Evolutionary conservation across 306 rosid genomes (phyloP).

Genomic region (Oemleria cerasiformis): DNA sequence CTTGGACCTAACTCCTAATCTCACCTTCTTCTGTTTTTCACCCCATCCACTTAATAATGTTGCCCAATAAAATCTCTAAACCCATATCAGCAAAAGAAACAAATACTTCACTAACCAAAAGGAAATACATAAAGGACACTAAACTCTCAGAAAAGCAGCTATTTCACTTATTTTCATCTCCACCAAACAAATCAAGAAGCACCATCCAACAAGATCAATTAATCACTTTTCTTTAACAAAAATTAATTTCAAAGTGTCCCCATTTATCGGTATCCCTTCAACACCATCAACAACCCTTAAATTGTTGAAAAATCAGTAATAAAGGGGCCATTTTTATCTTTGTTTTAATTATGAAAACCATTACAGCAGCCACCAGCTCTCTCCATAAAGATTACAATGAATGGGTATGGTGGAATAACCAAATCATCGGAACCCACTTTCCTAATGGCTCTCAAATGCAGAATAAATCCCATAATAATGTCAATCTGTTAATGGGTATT

Average conservation of each 20-base stretch:
- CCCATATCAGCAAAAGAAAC: background rate
- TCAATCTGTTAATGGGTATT: slow-evolving; percentile 10
- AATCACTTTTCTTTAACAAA: slow-evolving; percentile 21
- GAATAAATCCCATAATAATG: slow-evolving; percentile 12
- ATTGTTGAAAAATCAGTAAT: slow-evolving; percentile 10
- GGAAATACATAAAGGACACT: background rate
- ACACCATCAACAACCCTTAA: slow-evolving; percentile 23
- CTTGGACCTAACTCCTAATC: slow-evolving; percentile 17
- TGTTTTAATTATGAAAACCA: slow-evolving; percentile 13
- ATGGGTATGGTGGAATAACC: slow-evolving; percentile 34
- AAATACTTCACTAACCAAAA: background rate
- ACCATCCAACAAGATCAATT: slow-evolving; percentile 6
- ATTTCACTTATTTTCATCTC: background rate
- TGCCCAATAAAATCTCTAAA: slow-evolving; percentile 1
- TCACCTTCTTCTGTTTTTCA: slow-evolving; percentile 3
- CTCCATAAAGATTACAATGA: slow-evolving; percentile 36
- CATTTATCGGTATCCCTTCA: slow-evolving; percentile 20
- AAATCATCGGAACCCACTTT: slow-evolving; percentile 29
- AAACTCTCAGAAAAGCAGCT: slow-evolving; percentile 1
- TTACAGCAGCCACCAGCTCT: slow-evolving; percentile 22
- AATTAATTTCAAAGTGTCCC: slow-evolving; percentile 7
- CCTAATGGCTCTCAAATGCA: slow-evolving; percentile 7
- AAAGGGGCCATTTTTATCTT: slow-evolving; percentile 10
- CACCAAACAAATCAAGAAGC: slow-evolving; percentile 14
- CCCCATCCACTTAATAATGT: background rate